These are phyloP conservation scores for Fusarium subglutinans DNA, from an alignment of 2,329 filamentous ascomycete genomes.

Conservation along the genomic window DNA sequence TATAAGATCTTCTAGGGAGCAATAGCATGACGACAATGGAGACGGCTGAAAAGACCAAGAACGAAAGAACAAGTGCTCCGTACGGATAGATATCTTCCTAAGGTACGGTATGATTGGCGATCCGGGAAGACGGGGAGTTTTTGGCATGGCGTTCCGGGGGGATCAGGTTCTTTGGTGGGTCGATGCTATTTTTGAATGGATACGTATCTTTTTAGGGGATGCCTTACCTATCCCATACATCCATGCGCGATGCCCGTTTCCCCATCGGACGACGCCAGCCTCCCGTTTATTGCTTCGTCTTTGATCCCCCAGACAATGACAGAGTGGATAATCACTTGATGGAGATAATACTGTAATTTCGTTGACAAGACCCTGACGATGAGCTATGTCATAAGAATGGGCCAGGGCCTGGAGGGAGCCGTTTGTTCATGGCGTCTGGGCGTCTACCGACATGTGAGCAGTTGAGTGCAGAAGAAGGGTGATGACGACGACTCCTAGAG, in stretches of 20 bases:
- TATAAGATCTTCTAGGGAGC: constrained; percentile 31
- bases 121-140: constrained; percentile 17
- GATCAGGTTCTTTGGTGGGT: constrained; percentile 4
- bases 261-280: constrained; percentile 16
- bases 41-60: constrained; percentile 10
- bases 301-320: neutral
- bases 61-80: neutral
- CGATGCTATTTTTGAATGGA: constrained; percentile 25
- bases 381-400: constrained; percentile 4
- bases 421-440: neutral
- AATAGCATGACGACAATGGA: constrained; percentile 31
- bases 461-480: neutral
- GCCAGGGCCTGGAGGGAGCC: constrained; percentile 1
- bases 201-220: constrained; percentile 4
- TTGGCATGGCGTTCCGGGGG: neutral
- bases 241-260: neutral
- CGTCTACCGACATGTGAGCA: neutral
- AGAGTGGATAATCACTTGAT: neutral
- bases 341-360: neutral
- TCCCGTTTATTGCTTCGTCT: neutral
- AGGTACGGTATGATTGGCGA: neutral
- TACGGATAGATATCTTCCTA: neutral
- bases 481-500: constrained; percentile 32
- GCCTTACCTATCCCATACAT: neutral
- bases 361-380: constrained; percentile 2